Evolutionary conservation across 2,329 filamentous ascomycete species (phyloP), one percentile per base, ranked within the genome.

Genomic region (Xylariaceae sp.): DNA sequence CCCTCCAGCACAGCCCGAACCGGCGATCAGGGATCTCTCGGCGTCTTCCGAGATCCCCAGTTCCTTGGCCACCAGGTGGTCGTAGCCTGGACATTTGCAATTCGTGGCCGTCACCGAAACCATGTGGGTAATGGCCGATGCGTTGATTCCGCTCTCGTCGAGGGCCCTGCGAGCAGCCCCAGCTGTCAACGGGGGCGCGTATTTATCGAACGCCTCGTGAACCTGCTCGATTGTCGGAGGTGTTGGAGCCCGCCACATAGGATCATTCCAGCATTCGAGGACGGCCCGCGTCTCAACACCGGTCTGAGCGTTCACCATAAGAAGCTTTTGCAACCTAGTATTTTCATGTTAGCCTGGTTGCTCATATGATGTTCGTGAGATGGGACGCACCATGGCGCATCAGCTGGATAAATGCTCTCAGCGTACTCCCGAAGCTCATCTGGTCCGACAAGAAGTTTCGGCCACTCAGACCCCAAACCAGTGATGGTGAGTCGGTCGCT

Each of bases 1-100:
- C 1, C 72, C 73, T 13, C 72, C 72, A 1, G 73, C 72, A 30
- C 73, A 75, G 0, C 72, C 73, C 0, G 73, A 69, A 10, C 72
- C 72, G 15, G 71, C 63, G 1, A 75, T 57, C 1, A 75, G 61
- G 1, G 64, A 64, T 11, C 71, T 58, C 18, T 74, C 67, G 4
- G 70, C 70, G 8, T 60, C 57, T n/a, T 55, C 33, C 9, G 33
- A 49, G 7, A 75, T 55, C 0, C 65, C 59, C 8, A 75, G 65
- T 20, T 62, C 60, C 30, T 68, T 61, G n/a, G 64, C 60, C 8
- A 75, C 72, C 2, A 71, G 62, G 8, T 71, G 58, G 23, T 75
- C 73, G 41, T 69, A 72, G 3, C 73, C 72, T 1, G 73, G 73
- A 13, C 65, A 71, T n/a, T 69, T 68, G 23, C 69, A 64, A 18